These are phyloP conservation scores for Cyberlindnera euphorbiae DNA, from an alignment of 805 yeast species.

Conservation along the genomic window DNA sequence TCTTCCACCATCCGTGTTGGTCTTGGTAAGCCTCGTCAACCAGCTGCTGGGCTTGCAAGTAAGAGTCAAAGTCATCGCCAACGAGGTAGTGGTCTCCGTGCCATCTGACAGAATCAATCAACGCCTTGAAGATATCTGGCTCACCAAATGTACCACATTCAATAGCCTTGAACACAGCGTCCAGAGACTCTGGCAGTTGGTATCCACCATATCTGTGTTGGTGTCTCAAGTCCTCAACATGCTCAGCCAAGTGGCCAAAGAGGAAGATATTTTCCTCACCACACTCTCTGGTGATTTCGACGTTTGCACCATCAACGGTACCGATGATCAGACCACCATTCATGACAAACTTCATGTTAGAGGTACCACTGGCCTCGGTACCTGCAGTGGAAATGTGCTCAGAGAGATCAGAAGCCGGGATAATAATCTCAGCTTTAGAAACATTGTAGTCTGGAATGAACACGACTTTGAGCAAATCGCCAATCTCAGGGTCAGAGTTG, in stretches of 20 bases:
- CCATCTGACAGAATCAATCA: conserved; percentile 61
- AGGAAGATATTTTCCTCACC: conserved; percentile 91
- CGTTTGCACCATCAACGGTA: conserved; percentile 96
- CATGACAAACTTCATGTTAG: conserved; percentile 91
- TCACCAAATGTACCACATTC: conserved; percentile 71
- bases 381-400: conserved; percentile 97
- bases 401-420: conserved; percentile 85
- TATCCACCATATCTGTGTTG: conserved; percentile 57
- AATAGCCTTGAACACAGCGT: conserved; percentile 59
- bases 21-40: conserved; percentile 69
- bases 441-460: conserved; percentile 92
- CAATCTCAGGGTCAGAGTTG: conserved; percentile 71
- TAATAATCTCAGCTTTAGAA: conserved; percentile 86
- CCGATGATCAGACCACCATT: conserved; percentile 94
- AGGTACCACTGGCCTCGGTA: conserved; percentile 94
- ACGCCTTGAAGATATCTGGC: conserved; percentile 55
- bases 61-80: conserved; percentile 83
- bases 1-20: conserved; percentile 70
- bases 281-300: conserved; percentile 88
- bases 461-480: conserved; percentile 75
- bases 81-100: conserved; percentile 88
- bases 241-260: conserved; percentile 87
- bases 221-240: conserved; percentile 80
- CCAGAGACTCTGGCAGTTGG: conserved; percentile 53
- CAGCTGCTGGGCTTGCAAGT: conserved; percentile 72